These are phyloP conservation scores for Curvularia verruculosa DNA, from an alignment of 2,329 filamentous ascomycete genomes.

Conservation along the genomic window DNA sequence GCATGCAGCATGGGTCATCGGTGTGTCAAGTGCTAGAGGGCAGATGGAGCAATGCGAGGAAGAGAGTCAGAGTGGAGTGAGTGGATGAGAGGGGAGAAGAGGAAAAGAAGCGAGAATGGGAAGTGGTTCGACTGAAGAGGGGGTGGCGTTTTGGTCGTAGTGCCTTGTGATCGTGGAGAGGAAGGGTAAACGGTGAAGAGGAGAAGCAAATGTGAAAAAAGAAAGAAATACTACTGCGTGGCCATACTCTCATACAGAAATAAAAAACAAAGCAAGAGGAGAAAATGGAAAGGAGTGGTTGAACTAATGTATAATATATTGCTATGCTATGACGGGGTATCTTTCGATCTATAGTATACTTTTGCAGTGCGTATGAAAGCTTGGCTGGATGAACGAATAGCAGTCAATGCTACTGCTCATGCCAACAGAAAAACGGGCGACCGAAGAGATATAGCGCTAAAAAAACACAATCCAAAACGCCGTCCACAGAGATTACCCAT, in stretches of 20 bases:
- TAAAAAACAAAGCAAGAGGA: background rate
- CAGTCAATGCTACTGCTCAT: background rate
- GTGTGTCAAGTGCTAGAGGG: background rate
- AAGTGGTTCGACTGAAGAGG: background rate
- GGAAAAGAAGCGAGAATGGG: background rate
- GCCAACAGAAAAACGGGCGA: slow-evolving; percentile 1
- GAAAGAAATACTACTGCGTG: background rate
- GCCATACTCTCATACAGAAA: background rate
- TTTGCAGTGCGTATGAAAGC: background rate
- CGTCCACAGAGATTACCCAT: background rate
- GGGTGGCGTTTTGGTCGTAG: background rate
- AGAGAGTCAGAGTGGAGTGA: background rate
- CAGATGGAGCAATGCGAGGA: background rate
- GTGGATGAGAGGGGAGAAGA: background rate
- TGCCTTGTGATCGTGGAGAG: background rate
- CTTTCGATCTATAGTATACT: slow-evolving; percentile 16
- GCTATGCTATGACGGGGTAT: slow-evolving; percentile 12
- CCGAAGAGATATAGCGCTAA: background rate
- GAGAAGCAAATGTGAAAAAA: background rate
- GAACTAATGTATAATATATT: background rate
- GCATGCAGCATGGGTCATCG: background rate
- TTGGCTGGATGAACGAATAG: background rate
- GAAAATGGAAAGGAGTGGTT: background rate
- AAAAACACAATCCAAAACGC: background rate
- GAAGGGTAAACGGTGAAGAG: background rate